A percentile compares a stretch with the other conserved stretches of the same genome.
Evolutionary conservation across 208 protist species (phyloP).

Genomic region (Trypanosoma grayi): DNA sequence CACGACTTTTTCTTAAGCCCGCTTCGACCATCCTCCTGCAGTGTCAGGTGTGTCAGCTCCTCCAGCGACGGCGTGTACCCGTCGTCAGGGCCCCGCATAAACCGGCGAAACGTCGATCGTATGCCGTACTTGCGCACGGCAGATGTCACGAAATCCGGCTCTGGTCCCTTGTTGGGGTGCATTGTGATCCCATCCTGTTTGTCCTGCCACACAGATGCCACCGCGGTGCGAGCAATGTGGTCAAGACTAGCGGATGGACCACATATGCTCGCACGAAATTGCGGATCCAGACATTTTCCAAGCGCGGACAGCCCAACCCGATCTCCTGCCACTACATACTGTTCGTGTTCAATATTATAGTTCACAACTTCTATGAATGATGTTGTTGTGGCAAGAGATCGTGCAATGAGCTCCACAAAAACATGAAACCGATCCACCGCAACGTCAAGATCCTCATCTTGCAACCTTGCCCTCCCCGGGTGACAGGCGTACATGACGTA

Average conservation of each 20-base stretch:
- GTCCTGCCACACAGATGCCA: constrained; percentile 53
- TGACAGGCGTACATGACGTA: constrained; percentile 84
- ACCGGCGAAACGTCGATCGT: constrained; percentile 58
- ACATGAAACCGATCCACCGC: constrained; percentile 71
- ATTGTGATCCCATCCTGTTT: constrained; percentile 61
- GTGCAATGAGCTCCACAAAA: constrained; percentile 75
- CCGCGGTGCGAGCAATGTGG: constrained; percentile 42
- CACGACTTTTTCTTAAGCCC: constrained; percentile 88
- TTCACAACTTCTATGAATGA: constrained; percentile 85
- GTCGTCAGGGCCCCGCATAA: constrained; percentile 82
- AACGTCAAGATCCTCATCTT: constrained; percentile 32
- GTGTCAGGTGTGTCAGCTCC: constrained; percentile 71
- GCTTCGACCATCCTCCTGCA: constrained; percentile 82
- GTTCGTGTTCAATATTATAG: constrained; percentile 71
- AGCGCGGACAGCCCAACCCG: constrained; percentile 60
- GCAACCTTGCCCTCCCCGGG: constrained; percentile 57
- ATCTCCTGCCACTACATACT: constrained; percentile 87
- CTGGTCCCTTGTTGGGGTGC: constrained; percentile 34
- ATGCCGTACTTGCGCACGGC: constrained; percentile 62
- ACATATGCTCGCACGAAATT: constrained; percentile 70
- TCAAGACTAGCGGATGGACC: constrained; percentile 24
- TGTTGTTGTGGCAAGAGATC: constrained; percentile 57
- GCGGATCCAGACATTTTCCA: constrained; percentile 86
- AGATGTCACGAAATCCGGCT: constrained; percentile 68
- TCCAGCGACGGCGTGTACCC: constrained; percentile 73